Base-by-base conservation (phyloP, 768 basidiomycete genomes). In the Collybia sordida region DNA sequence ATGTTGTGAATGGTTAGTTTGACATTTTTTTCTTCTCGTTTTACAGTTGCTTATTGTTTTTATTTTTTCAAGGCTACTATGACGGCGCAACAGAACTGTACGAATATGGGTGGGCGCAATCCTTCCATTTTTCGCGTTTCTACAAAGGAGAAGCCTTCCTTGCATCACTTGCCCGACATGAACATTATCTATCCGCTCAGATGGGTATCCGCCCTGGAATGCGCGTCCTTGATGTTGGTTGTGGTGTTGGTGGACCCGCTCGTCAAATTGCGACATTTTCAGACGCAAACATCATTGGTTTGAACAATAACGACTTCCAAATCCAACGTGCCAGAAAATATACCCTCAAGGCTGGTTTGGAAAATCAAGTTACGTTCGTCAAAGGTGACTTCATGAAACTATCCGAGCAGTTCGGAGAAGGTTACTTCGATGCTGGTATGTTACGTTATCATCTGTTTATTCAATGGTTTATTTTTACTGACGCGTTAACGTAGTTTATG, bases 321-420 rank as follows among this genome's bases (percentile, higher is more conserved):
- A 73, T 98, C 36, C 79, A 82, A 46, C 82, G 92, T n/a, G 97
- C 95, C 14, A 78, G 80, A 50, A 81, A 78, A 66, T 93, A 97
- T 69, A 91, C 96, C 47, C 74, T 79, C 62, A 75, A 77, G 50
- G 87, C 84, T 19, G 90, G 88, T 1, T 75, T 98, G 38, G 78
- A 85, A 54, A 73, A 83, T 50, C 86, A 89, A 68, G 80, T 98
- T 35, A 76, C 79, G 35, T 98, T 89, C 64, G 86, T 85, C 49
- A 89, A 90, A 71, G 96, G 93, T 19, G 96, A 99, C 68, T 99
- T 99, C 63, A 98, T 97, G 94, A 91, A 93, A 67, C 76, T 99
- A 38, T 69, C 71, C 1, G 92, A 97, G 65, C 84, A 88, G 63
- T 98, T 99, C 67, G 96, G 95, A 28, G 88, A 91, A 68, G 85